Conservation (phyloP, 2,329 filamentous ascomycete species). For the Coniochaeta ligniaria region DNA sequence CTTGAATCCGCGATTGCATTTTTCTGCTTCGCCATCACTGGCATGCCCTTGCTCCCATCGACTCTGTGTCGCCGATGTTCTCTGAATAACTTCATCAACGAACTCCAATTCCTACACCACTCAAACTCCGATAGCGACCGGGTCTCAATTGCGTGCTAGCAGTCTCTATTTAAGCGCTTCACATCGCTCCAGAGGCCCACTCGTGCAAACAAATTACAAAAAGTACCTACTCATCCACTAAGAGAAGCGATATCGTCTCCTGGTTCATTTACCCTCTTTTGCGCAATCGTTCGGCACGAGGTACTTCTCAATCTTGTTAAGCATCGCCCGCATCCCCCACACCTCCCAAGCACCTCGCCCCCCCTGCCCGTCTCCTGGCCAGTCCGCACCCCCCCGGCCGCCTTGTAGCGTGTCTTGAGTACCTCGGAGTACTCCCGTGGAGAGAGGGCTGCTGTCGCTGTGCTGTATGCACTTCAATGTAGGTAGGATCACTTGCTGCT, state of each 20-base stretch:
- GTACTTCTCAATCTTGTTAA: not conserved
- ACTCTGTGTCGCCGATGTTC: not conserved
- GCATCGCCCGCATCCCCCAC: not conserved
- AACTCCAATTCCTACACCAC: not conserved
- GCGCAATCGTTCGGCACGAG: not conserved
- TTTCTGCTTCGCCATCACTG: not conserved
- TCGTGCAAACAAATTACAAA: not conserved
- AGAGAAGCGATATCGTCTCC: not conserved
- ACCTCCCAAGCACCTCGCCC: not conserved
- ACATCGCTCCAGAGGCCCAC: not conserved
- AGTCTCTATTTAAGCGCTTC: not conserved
- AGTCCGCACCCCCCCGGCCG: not conserved
- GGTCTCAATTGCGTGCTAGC: not conserved
- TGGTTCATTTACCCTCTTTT: not conserved
- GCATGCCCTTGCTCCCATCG: not conserved
- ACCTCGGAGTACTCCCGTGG: conserved; percentile 1
- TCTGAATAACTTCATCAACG: not conserved
- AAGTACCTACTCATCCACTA: not conserved
- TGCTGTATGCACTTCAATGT: conserved; percentile 7
- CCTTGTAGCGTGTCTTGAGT: not conserved
- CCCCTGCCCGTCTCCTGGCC: not conserved
- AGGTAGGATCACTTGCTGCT: conserved; percentile 4
- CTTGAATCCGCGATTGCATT: not conserved
- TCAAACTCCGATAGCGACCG: not conserved
- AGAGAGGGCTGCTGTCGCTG: conserved; percentile 3